These are phyloP conservation scores for Hericium coralloides DNA, from an alignment of 768 basidiomycete genomes.

Conservation along the genomic window DNA sequence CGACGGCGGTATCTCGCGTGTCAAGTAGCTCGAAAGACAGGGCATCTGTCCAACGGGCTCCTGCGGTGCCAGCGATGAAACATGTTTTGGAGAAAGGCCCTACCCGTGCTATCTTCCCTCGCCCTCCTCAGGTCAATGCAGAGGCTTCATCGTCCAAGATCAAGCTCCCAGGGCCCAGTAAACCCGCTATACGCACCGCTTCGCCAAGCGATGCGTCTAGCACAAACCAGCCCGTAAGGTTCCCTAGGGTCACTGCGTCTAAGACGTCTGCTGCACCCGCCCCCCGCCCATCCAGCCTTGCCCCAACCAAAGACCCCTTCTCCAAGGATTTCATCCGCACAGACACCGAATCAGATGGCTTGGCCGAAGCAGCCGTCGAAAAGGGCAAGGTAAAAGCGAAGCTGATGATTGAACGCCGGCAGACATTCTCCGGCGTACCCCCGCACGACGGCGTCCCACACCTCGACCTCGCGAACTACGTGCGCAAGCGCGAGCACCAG, in stretches of 20 bases:
- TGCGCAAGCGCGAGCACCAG: background rate
- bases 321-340: background rate
- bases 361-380: too few species aligned
- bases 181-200: background rate
- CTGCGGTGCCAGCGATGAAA: too few species aligned
- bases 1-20: too few species aligned
- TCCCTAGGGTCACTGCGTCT: background rate
- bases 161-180: background rate
- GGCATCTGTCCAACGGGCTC: too few species aligned
- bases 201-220: background rate
- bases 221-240: background rate
- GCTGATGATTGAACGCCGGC: background rate
- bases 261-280: background rate
- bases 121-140: background rate
- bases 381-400: background rate
- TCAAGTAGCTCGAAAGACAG: too few species aligned
- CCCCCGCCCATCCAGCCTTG: background rate
- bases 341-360: too few species aligned
- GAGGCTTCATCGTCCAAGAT: background rate
- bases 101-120: too few species aligned
- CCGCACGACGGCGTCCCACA: background rate
- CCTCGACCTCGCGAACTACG: background rate
- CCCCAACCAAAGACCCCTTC: background rate
- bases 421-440: background rate
- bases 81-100: too few species aligned